A percentile compares a stretch with the other conserved stretches of the same genome.
phyloP scores from a whole-genome alignment of 768 basidiomycete genomes.

The Lentinula aciculospora region DNA sequence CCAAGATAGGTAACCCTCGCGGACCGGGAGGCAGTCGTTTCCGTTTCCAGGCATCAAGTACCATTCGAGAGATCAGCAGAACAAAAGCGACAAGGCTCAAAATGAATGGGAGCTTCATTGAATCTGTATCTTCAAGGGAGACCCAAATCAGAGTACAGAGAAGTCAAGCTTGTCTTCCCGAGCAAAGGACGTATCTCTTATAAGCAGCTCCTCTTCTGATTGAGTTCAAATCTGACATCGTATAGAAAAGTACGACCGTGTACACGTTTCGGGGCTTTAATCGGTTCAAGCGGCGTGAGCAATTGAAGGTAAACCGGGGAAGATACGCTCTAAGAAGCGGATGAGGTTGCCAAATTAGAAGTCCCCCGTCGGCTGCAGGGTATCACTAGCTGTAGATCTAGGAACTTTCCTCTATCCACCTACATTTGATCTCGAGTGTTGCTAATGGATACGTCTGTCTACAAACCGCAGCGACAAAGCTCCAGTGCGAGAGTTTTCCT shows the following conservation, averaged over 20 bases:
- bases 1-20: constrained; percentile 24
- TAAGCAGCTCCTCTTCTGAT: neutral
- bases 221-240: neutral
- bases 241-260: neutral
- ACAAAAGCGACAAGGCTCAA: neutral
- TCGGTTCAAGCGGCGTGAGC: too few relatives aligned
- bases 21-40: constrained; percentile 25
- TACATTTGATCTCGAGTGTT: too few relatives aligned
- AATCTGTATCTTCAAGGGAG: neutral
- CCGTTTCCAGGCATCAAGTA: neutral
- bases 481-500: too few relatives aligned
- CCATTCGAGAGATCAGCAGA: neutral
- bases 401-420: neutral
- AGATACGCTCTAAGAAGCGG: too few relatives aligned
- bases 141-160: too few relatives aligned
- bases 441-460: too few relatives aligned
- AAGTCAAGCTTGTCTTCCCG: too few relatives aligned
- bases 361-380: too few relatives aligned
- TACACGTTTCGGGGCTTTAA: too few relatives aligned
- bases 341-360: too few relatives aligned
- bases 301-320: too few relatives aligned
- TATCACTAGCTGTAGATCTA: neutral
- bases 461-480: too few relatives aligned
- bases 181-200: neutral
- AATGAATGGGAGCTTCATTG: neutral